A percentile compares a stretch with the other conserved stretches of the same genome.
phyloP scores from a whole-genome alignment of 495 filamentous ascomycete species.

The Hypoxylon lenormandii region DNA sequence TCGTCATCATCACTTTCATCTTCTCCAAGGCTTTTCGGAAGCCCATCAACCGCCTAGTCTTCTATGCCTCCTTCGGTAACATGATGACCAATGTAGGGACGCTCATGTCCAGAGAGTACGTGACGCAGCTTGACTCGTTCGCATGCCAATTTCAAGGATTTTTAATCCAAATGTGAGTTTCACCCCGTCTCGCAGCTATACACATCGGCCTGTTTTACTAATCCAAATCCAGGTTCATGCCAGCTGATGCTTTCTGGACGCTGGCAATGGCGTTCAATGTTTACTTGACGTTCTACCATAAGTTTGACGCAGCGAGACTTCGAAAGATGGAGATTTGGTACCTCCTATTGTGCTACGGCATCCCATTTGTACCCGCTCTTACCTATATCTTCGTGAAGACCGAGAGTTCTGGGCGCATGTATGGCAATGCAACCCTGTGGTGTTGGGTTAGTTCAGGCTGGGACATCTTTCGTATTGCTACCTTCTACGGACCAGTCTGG shows the following conservation, averaged over 20 bases:
- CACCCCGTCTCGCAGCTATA: neutral
- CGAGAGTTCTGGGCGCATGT: slow-evolving; percentile 65
- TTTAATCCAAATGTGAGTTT: slow-evolving; percentile 75
- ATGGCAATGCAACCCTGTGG: slow-evolving; percentile 85
- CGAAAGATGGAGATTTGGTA: slow-evolving; percentile 79
- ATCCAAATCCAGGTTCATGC: slow-evolving; percentile 70
- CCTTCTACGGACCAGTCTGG: slow-evolving; percentile 89
- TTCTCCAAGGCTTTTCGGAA: slow-evolving; percentile 73
- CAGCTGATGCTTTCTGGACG: slow-evolving; percentile 83
- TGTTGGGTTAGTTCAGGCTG: slow-evolving; percentile 78
- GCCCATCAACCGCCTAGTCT: slow-evolving; percentile 89
- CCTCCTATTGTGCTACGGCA: slow-evolving; percentile 76
- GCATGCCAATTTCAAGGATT: slow-evolving; percentile 83
- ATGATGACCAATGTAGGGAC: slow-evolving; percentile 83
- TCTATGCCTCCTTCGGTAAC: slow-evolving; percentile 88
- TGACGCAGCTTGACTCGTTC: slow-evolving; percentile 58
- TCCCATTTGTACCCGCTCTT: slow-evolving; percentile 78
- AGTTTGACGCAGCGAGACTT: slow-evolving; percentile 75
- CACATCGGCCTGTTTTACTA: slow-evolving; percentile 20
- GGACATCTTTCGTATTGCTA: slow-evolving; percentile 78
- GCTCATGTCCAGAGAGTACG: slow-evolving; percentile 73
- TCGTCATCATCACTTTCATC: slow-evolving; percentile 80
- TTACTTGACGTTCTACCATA: slow-evolving; percentile 84
- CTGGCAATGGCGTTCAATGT: slow-evolving; percentile 91
- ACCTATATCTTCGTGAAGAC: slow-evolving; percentile 73